These are phyloP conservation scores for Huntiella moniliformis DNA, from an alignment of 2,329 filamentous ascomycete species.

Conservation along the genomic window DNA sequence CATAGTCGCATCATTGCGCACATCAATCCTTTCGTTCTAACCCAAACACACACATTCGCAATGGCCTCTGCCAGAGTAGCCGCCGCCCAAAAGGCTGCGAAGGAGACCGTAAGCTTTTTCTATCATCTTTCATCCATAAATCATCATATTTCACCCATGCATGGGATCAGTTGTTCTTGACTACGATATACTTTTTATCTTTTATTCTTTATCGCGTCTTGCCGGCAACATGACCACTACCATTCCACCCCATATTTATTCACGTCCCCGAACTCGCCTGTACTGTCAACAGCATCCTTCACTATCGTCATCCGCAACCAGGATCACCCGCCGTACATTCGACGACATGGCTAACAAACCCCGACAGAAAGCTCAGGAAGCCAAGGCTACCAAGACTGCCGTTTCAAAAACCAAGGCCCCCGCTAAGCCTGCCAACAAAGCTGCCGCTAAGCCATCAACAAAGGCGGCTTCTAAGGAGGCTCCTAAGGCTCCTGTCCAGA, in stretches of 20 bases:
- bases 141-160: no score
- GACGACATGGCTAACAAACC: slow-evolving; percentile 2
- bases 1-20: neutral
- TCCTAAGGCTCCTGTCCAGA: slow-evolving; percentile 14
- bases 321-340: no score
- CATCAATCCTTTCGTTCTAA: neutral
- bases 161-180: no score
- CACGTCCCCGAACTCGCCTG: no score
- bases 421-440: slow-evolving; percentile 17
- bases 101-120: slow-evolving; percentile 12
- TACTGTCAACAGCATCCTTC: neutral
- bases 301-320: neutral
- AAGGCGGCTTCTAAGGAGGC: slow-evolving; percentile 1
- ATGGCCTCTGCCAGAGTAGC: slow-evolving; percentile 11
- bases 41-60: neutral
- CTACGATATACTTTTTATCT: no score
- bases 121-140: neutral
- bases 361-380: slow-evolving; percentile 9
- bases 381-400: slow-evolving; percentile 15
- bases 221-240: no score
- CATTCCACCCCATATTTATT: no score
- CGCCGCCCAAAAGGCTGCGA: slow-evolving; percentile 12
- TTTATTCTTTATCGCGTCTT: no score
- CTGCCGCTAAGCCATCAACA: slow-evolving; percentile 12
- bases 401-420: slow-evolving; percentile 15